phyloP scores from a whole-genome alignment of 805 yeast genomes.

The Saturnispora diversa region DNA sequence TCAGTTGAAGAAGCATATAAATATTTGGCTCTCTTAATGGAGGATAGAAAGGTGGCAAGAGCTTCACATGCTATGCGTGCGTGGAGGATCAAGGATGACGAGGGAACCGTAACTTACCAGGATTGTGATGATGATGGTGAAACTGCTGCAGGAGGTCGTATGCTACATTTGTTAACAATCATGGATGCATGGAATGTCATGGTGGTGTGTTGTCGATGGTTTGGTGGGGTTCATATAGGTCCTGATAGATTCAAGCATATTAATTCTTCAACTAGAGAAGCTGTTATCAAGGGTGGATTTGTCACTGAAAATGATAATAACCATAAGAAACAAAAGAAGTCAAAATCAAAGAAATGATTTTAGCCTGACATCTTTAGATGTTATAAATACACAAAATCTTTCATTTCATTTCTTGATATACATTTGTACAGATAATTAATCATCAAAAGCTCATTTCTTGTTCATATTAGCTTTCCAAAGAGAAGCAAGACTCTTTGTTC shows the following conservation, averaged over 20 bases:
- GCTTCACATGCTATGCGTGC: constrained; percentile 82
- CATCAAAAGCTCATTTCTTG: neutral
- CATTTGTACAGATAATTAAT: too few relatives aligned
- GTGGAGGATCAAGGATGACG: constrained; percentile 59
- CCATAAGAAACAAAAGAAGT: constrained; percentile 27
- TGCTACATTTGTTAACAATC: constrained; percentile 63
- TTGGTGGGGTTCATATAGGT: constrained; percentile 84
- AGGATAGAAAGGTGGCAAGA: constrained; percentile 57
- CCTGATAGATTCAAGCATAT: constrained; percentile 94
- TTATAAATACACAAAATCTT: too few relatives aligned
- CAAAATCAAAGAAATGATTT: constrained; percentile 9
- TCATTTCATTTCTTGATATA: too few relatives aligned
- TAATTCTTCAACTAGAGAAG: constrained; percentile 81
- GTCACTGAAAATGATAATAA: constrained; percentile 23
- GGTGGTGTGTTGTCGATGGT: constrained; percentile 88
- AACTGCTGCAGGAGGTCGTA: constrained; percentile 86
- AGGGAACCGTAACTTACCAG: constrained; percentile 50
- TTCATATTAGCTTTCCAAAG: constrained; percentile 15
- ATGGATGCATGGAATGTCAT: constrained; percentile 80
- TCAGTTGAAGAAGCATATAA: constrained; percentile 61
- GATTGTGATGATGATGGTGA: constrained; percentile 98
- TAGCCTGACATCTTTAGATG: too few relatives aligned
- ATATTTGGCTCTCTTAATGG: constrained; percentile 42
- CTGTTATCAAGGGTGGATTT: constrained; percentile 58
- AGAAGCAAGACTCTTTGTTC: constrained; percentile 11